A percentile compares a stretch with the other conserved stretches of the same genome.
Evolutionary conservation across 1,284 basidiomycete genomes (phyloP).

Genomic region (Ganoderma meredithae): DNA sequence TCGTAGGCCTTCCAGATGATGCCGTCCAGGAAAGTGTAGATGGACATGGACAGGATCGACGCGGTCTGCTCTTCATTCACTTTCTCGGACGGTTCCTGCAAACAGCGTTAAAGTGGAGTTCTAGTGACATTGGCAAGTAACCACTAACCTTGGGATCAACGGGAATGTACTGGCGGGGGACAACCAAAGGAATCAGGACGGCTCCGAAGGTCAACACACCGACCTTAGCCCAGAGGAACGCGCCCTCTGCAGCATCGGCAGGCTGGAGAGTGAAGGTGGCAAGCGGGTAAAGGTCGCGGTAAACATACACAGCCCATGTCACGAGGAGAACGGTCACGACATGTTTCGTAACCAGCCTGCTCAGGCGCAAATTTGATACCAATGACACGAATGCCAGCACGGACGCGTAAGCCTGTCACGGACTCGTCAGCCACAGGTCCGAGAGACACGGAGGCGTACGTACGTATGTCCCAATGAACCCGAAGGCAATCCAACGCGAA

Average conservation of each 20-base stretch:
- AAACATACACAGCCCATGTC: conserved; percentile 48
- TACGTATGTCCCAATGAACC: conserved; percentile 47
- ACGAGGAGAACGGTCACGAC: conserved; percentile 29
- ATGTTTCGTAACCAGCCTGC: conserved; percentile 28
- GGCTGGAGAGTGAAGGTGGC: conserved; percentile 55
- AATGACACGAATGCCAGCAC: conserved; percentile 35
- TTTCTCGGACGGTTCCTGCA: conserved; percentile 50
- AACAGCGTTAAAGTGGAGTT: background rate
- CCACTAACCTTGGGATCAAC: conserved; percentile 49
- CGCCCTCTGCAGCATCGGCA: conserved; percentile 45
- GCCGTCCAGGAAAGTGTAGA: conserved; percentile 61
- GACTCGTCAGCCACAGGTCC: conserved; percentile 35
- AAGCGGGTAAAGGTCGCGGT: conserved; percentile 72
- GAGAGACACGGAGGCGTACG: conserved; percentile 20
- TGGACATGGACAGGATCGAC: conserved; percentile 59
- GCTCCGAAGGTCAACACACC: conserved; percentile 48
- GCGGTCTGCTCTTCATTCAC: conserved; percentile 75
- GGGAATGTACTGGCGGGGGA: conserved; percentile 53
- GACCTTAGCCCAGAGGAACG: conserved; percentile 42
- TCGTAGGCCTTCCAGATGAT: conserved; percentile 40
- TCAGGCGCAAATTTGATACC: conserved; percentile 19
- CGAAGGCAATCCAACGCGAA: conserved; percentile 38
- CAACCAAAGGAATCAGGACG: conserved; percentile 50
- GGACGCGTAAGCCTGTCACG: conserved; percentile 42
- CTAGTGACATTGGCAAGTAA: background rate